Evolutionary conservation across 2,329 filamentous ascomycete genomes (phyloP).

Genomic region (Bipolaris victoriae): DNA sequence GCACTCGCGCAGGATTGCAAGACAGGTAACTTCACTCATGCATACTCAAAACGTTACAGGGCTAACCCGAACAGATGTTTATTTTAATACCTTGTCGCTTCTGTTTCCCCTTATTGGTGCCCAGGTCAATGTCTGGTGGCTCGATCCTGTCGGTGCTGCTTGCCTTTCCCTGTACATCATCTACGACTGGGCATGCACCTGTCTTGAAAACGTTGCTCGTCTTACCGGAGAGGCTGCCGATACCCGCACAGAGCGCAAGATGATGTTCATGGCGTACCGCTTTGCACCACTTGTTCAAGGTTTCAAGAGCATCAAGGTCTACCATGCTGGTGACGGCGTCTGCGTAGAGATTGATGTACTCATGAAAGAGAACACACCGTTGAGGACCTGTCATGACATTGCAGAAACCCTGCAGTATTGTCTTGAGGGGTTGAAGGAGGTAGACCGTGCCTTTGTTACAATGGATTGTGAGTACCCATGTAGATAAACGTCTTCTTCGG

Average conservation of each 20-base stretch:
- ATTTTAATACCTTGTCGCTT: constrained; percentile 69
- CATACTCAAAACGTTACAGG: too few relatives aligned
- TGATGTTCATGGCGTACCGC: constrained; percentile 65
- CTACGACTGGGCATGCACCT: constrained; percentile 70
- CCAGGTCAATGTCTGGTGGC: constrained; percentile 67
- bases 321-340: constrained; percentile 67
- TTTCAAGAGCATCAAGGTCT: constrained; percentile 63
- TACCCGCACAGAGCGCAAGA: constrained; percentile 60
- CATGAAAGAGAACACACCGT: constrained; percentile 59
- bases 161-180: constrained; percentile 71
- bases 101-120: constrained; percentile 68
- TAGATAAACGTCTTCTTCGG: neutral
- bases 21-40: constrained; percentile 15
- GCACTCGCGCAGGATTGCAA: constrained; percentile 69
- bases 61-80: constrained; percentile 59
- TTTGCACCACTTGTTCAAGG: constrained; percentile 61
- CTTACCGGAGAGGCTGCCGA: constrained; percentile 65
- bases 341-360: constrained; percentile 69
- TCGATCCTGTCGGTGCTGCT: constrained; percentile 68
- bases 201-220: constrained; percentile 64
- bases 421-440: constrained; percentile 60
- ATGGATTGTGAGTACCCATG: constrained; percentile 53
- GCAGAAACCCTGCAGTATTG: constrained; percentile 70
- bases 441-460: constrained; percentile 60
- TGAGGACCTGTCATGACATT: constrained; percentile 64